phyloP scores from a whole-genome alignment of 2,329 filamentous ascomycete species.

The Rhexocercosporidium sp. region DNA sequence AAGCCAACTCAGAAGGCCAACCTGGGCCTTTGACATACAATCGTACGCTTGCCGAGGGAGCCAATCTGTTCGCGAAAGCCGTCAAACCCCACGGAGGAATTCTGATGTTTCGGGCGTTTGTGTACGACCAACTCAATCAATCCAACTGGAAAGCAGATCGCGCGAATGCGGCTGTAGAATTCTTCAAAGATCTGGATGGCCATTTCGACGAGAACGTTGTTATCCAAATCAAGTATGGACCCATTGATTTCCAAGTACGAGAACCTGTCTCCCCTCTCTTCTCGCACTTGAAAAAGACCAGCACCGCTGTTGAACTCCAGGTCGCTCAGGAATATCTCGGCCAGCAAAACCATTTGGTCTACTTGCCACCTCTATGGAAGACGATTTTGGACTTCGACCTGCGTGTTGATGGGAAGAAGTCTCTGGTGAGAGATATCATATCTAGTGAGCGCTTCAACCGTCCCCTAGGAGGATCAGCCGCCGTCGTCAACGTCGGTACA shows the following conservation, averaged over 20 bases:
- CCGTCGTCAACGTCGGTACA: conserved; percentile 69
- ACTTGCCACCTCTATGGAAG: conserved; percentile 72
- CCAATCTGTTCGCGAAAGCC: conserved; percentile 69
- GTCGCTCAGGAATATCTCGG: conserved; percentile 74
- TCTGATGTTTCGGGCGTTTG: conserved; percentile 75
- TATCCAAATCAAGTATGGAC: conserved; percentile 75
- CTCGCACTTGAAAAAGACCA: conserved; percentile 51
- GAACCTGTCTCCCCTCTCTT: conserved; percentile 72
- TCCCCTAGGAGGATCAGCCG: conserved; percentile 65
- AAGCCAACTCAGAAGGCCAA: conserved; percentile 75
- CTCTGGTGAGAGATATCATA: conserved; percentile 64
- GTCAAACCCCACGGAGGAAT: conserved; percentile 63
- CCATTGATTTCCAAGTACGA: conserved; percentile 76
- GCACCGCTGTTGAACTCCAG: conserved; percentile 66
- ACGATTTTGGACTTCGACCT: conserved; percentile 71
- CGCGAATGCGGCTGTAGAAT: conserved; percentile 72
- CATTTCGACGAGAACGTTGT: conserved; percentile 74
- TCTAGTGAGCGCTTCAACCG: conserved; percentile 63
- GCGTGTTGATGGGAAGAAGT: conserved; percentile 60
- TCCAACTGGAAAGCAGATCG: conserved; percentile 69
- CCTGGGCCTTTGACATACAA: conserved; percentile 73
- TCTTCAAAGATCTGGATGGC: conserved; percentile 67
- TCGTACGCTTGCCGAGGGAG: conserved; percentile 69
- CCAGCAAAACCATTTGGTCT: conserved; percentile 72
- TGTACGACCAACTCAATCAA: conserved; percentile 67